Evolutionary conservation across 495 filamentous ascomycete species (phyloP).

Genomic region (Penicillium canariense): DNA sequence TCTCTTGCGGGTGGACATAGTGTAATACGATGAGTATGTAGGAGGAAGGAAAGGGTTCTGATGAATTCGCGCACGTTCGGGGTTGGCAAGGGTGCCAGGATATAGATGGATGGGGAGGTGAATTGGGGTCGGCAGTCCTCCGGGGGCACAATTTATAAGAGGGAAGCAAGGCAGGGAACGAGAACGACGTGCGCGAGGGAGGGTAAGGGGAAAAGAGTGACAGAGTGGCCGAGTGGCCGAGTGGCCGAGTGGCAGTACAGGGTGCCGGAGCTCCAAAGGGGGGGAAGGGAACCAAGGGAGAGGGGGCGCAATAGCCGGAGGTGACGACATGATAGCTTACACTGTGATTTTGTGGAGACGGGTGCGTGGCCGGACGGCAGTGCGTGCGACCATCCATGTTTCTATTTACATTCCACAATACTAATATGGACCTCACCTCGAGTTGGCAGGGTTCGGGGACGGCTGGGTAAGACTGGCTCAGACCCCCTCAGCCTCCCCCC

Average conservation of each 20-base stretch:
- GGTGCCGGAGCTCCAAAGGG: constrained; percentile 16
- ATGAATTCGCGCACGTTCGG: neutral
- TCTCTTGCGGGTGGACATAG: constrained; percentile 64
- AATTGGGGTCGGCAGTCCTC: neutral
- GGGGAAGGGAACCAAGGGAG: constrained; percentile 22
- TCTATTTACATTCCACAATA: constrained; percentile 14
- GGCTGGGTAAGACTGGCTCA: neutral
- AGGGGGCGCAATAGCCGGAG: constrained; percentile 23
- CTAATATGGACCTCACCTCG: neutral
- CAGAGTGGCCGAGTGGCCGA: constrained; percentile 1
- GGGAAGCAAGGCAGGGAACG: neutral
- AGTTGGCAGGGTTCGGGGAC: neutral
- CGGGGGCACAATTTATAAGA: constrained; percentile 3
- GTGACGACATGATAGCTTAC: constrained; percentile 31
- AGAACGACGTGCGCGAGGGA: constrained; percentile 10
- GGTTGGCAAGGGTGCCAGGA: neutral
- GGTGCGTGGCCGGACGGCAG: constrained; percentile 15
- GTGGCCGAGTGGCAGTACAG: constrained; percentile 4
- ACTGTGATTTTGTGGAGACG: constrained; percentile 18
- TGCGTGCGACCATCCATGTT: constrained; percentile 12
- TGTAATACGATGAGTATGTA: constrained; percentile 12
- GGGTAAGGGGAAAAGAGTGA: constrained; percentile 9
- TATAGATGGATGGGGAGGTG: constrained; percentile 2
- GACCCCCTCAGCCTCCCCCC: neutral
- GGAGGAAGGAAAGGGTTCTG: constrained; percentile 1